Percentiles rank a stretch among this genome's conserved stretches.
Evolutionary conservation across 2,329 filamentous ascomycete species (phyloP).

Genomic region (Alternaria ventricosa): DNA sequence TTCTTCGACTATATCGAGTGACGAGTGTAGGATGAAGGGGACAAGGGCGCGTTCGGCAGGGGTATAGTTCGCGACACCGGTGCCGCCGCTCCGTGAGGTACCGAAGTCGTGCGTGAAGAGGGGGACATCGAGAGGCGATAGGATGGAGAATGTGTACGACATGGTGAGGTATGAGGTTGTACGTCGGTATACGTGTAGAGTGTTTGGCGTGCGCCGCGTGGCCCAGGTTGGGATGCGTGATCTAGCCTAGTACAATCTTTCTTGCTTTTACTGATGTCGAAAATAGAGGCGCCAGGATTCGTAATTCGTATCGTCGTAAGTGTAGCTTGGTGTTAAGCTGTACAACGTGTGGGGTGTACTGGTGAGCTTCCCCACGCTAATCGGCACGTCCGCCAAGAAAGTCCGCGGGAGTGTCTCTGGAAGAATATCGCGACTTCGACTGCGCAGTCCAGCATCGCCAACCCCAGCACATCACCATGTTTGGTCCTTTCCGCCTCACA

Average conservation of each 20-base stretch:
- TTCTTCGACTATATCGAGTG: conserved; percentile 94
- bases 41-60: conserved; percentile 92
- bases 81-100: conserved; percentile 93
- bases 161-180: conserved; percentile 56
- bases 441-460: conserved; percentile 11
- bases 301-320: conserved; percentile 1
- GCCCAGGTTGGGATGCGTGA: background rate
- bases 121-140: conserved; percentile 93
- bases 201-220: background rate
- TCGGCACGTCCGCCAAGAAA: conserved; percentile 39
- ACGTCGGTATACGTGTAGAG: background rate
- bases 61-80: conserved; percentile 86
- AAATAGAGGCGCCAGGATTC: background rate
- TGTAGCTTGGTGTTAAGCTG: background rate
- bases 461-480: conserved; percentile 41
- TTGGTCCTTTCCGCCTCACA: conserved; percentile 50
- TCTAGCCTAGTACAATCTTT: background rate
- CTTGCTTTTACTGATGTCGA: background rate
- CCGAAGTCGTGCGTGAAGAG: conserved; percentile 98
- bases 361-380: conserved; percentile 32
- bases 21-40: conserved; percentile 95
- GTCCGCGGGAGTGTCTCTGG: conserved; percentile 36
- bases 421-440: conserved; percentile 26
- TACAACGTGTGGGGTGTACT: conserved; percentile 1
- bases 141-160: conserved; percentile 99